phyloP scores from a whole-genome alignment of 2,329 filamentous ascomycete species.

The Claviceps maximensis region DNA sequence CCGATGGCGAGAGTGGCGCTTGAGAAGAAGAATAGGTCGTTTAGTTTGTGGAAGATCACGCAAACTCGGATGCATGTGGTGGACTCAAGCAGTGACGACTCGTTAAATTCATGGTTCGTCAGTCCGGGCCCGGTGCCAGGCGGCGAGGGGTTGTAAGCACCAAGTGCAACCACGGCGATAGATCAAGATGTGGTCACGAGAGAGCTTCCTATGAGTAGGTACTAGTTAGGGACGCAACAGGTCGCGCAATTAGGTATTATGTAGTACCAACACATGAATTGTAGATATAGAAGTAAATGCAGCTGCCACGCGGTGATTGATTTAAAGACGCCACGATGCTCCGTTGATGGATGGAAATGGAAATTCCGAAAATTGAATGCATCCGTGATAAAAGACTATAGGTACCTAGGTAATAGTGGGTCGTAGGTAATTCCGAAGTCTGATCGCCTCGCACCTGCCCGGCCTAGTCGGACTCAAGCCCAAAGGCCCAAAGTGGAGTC shows the following conservation, averaged over 20 bases:
- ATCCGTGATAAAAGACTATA: too few relatives aligned
- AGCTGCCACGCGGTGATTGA: background rate
- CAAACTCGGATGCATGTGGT: background rate
- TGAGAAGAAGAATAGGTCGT: background rate
- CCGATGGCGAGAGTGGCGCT: background rate
- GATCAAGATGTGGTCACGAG: background rate
- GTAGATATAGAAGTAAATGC: background rate
- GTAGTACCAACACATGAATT: too few relatives aligned
- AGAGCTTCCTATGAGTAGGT: too few relatives aligned
- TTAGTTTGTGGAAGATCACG: too few relatives aligned
- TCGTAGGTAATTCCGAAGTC: too few relatives aligned
- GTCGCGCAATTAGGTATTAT: too few relatives aligned
- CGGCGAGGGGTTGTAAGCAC: background rate
- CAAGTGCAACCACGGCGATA: background rate
- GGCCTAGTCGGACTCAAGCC: too few relatives aligned
- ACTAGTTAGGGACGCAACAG: too few relatives aligned
- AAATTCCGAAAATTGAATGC: too few relatives aligned
- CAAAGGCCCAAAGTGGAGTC: background rate
- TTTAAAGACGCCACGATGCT: background rate
- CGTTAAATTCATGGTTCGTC: background rate
- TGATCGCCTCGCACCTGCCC: too few relatives aligned
- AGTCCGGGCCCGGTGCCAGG: background rate
- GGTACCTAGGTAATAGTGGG: too few relatives aligned
- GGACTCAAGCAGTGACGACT: background rate
- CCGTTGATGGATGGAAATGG: background rate